A percentile compares a stretch with the other conserved stretches of the same genome.
phyloP scores from a whole-genome alignment of 2,329 filamentous ascomycete genomes.

The Colletotrichum cereale region DNA sequence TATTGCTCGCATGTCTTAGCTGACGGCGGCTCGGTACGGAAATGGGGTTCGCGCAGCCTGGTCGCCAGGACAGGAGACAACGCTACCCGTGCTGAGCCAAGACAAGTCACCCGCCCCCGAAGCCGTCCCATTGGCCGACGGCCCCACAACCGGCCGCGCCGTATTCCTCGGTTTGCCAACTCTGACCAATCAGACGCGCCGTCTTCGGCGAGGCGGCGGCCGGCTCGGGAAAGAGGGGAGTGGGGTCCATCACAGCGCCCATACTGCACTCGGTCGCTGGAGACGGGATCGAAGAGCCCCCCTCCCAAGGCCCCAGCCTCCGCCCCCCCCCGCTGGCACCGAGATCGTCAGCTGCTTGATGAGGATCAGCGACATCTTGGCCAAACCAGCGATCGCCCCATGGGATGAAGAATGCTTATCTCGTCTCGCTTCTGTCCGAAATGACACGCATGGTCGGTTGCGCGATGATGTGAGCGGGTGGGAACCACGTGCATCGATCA shows the following conservation, averaged over 20 bases:
- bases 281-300: not conserved
- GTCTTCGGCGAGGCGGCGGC: not conserved
- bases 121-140: slow-evolving; percentile 10
- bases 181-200: slow-evolving; percentile 3
- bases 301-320: no score
- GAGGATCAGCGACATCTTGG: slow-evolving; percentile 7
- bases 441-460: not conserved
- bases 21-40: not conserved
- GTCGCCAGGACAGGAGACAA: not conserved
- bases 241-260: not conserved
- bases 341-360: slow-evolving; percentile 5
- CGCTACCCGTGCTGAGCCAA: not conserved
- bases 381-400: not conserved
- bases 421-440: not conserved
- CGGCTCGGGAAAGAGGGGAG: not conserved
- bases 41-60: not conserved
- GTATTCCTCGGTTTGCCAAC: slow-evolving; percentile 11
- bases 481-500: not conserved
- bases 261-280: not conserved
- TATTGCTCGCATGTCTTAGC: slow-evolving; percentile 14
- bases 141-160: slow-evolving; percentile 17
- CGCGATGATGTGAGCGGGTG: not conserved
- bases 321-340: not conserved
- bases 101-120: not conserved
- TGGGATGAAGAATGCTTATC: not conserved